Conservation (phyloP, 495 filamentous ascomycete species). For the Trichoderma erinaceum region DNA sequence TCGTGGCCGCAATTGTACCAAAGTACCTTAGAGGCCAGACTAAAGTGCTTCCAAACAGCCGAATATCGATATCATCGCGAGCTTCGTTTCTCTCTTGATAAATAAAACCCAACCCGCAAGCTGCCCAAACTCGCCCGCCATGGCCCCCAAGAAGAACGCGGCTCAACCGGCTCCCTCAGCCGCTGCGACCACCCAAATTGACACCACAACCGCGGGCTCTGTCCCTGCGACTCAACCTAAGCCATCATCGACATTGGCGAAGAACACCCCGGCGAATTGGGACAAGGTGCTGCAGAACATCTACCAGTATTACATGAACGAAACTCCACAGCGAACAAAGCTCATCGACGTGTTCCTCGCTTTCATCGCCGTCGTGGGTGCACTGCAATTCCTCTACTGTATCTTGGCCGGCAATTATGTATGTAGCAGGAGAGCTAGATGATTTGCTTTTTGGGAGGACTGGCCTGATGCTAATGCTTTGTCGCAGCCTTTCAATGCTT, state of each 20-base stretch:
- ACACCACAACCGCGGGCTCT: slow-evolving; percentile 20
- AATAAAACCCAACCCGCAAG: too few relatives aligned
- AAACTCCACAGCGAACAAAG: slow-evolving; percentile 84
- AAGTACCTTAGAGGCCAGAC: background rate
- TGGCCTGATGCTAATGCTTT: slow-evolving; percentile 18
- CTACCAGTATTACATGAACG: slow-evolving; percentile 66
- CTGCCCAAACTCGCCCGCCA: slow-evolving; percentile 20
- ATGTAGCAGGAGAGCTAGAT: slow-evolving; percentile 30
- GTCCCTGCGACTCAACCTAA: slow-evolving; percentile 26
- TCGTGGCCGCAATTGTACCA: slow-evolving; percentile 13
- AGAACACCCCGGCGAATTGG: slow-evolving; percentile 24
- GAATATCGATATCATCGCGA: background rate
- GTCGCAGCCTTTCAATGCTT: slow-evolving; percentile 91
- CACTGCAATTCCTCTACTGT: slow-evolving; percentile 89
- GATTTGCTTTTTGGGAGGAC: background rate
- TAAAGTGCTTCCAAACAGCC: background rate
- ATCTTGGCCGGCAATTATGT: slow-evolving; percentile 92
- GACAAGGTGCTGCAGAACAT: slow-evolving; percentile 49
- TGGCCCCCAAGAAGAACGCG: slow-evolving; percentile 33
- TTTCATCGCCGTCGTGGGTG: slow-evolving; percentile 80
- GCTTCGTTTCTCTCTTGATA: background rate
- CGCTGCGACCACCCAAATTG: slow-evolving; percentile 21
- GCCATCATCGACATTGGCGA: slow-evolving; percentile 18
- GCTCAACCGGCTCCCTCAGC: slow-evolving; percentile 21
- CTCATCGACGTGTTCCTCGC: slow-evolving; percentile 88